A percentile compares a stretch with the other conserved stretches of the same genome.
Conservation (phyloP, 2,329 filamentous ascomycete genomes). For the Pseudocercospora ulei region DNA sequence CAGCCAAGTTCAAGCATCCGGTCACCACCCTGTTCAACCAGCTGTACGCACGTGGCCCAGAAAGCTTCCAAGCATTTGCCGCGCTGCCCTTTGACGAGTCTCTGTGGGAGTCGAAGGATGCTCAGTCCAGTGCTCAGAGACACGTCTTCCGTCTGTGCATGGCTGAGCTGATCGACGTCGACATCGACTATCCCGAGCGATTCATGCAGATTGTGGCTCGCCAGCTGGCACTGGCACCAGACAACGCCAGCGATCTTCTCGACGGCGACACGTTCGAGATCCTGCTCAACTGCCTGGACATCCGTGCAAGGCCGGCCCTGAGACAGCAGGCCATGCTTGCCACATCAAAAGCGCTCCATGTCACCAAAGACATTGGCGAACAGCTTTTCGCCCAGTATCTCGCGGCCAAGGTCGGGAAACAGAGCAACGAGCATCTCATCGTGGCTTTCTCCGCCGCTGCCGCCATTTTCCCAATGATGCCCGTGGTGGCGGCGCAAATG, state of each 20-base stretch:
- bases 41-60: slow-evolving; percentile 40
- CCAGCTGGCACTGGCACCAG: slow-evolving; percentile 46
- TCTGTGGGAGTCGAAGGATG: slow-evolving; percentile 37
- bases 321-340: slow-evolving; percentile 74
- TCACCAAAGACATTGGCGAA: slow-evolving; percentile 60
- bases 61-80: slow-evolving; percentile 39
- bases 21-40: slow-evolving; percentile 40
- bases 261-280: slow-evolving; percentile 72
- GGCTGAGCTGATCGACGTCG: slow-evolving; percentile 81
- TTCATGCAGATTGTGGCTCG: slow-evolving; percentile 53
- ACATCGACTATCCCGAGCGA: slow-evolving; percentile 59
- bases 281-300: slow-evolving; percentile 75
- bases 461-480: slow-evolving; percentile 75
- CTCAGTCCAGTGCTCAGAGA: slow-evolving; percentile 41
- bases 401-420: slow-evolving; percentile 57
- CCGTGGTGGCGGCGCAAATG: slow-evolving; percentile 61
- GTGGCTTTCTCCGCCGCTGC: slow-evolving; percentile 88
- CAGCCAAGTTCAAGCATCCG: slow-evolving; percentile 33
- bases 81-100: slow-evolving; percentile 38
- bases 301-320: slow-evolving; percentile 62
- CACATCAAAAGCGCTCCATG: slow-evolving; percentile 72
- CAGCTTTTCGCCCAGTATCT: slow-evolving; percentile 60
- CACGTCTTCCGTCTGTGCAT: slow-evolving; percentile 68
- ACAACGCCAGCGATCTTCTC: slow-evolving; percentile 56
- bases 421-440: slow-evolving; percentile 79